Percentiles rank a stretch among this genome's conserved stretches.
Conservation (phyloP, 1,139 yeast genomes). For the Lodderomyces metapsilosis region DNA sequence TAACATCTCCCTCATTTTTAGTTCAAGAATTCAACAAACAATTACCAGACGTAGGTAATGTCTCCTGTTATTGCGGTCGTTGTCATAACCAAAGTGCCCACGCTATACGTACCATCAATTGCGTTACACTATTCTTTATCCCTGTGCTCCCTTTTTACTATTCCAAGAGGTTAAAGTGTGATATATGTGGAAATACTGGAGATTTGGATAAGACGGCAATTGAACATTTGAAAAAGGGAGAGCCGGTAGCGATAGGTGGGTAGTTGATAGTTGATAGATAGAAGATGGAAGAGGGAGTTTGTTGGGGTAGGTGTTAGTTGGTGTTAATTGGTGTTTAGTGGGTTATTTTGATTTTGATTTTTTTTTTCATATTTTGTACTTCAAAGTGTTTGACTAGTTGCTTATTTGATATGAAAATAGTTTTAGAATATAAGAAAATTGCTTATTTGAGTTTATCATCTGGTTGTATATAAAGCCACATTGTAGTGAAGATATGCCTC, state of each 20-base stretch:
- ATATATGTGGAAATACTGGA: conserved; percentile 46
- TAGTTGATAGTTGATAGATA: background rate
- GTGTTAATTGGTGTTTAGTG: no score
- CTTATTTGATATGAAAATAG: no score
- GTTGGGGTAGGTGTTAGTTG: background rate
- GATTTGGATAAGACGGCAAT: conserved; percentile 31
- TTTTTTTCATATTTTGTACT: no score
- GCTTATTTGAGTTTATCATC: no score
- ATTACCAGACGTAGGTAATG: conserved; percentile 26
- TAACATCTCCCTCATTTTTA: no score
- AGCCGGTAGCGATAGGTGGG: conserved; percentile 40
- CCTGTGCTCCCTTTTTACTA: conserved; percentile 46
- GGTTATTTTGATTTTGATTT: no score
- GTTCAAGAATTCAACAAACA: conserved; percentile 33
- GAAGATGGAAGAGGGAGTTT: background rate
- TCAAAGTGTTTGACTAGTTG: no score
- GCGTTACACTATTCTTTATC: conserved; percentile 45
- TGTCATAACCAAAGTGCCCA: conserved; percentile 48
- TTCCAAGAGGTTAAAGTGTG: conserved; percentile 38
- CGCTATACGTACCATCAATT: conserved; percentile 40
- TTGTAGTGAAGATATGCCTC: no score
- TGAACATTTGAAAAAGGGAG: conserved; percentile 34
- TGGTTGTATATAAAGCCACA: no score
- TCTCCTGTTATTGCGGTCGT: conserved; percentile 35
- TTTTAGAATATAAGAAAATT: no score